Base-by-base conservation (phyloP, 2,329 filamentous ascomycete genomes). In the Claviceps fusiformis region DNA sequence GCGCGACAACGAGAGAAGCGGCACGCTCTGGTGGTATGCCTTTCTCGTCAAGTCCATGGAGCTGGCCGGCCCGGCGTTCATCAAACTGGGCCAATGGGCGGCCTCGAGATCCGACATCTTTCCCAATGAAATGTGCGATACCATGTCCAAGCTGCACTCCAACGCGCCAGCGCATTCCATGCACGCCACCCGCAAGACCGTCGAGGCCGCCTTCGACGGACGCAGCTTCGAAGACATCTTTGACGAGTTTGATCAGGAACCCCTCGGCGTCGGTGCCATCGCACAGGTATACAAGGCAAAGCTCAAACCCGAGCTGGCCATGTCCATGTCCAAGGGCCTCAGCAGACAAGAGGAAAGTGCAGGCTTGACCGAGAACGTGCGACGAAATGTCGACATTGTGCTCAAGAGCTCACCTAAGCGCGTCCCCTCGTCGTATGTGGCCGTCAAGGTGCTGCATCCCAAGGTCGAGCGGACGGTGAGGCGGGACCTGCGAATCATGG, bases 31-130 rank as follows among this genome's bases (percentile, higher is more conserved):
- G 89, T 98, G 93, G 93, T 98, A 96, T 72, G 75, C 76, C 3
- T 93, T 95, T 64, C 71, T 98, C 44, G 90, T 97, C 10, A 79
- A 76, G 56, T 79, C 86, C 33, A 97, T 98, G 93, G 92, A 98
- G 71, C 79, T 84, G 65, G 89, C 92, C 19, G 93, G 93, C 0
- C 91, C 93, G 48, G 90, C 93, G 0, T 98, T 98, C 66, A 98
- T 98, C 73, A 98, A 98, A 83, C 81, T 98, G 54, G 93, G 93
- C 17, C 93, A 98, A 83, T 98, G 93, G 93, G 93, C 93, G 19
- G 93, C 93, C 3, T 97, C 93, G 5, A 80, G 93, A 67, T 88
- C 91, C 46, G 93, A 98, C 70, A 95, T 98, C 65, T 98, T 98
- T 67, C 93, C 93, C 1, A 86, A 80, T 27, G 85, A 96, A 68